These are phyloP conservation scores for Exophiala calicioides DNA, from an alignment of 2,329 filamentous ascomycete species.

Conservation along the genomic window DNA sequence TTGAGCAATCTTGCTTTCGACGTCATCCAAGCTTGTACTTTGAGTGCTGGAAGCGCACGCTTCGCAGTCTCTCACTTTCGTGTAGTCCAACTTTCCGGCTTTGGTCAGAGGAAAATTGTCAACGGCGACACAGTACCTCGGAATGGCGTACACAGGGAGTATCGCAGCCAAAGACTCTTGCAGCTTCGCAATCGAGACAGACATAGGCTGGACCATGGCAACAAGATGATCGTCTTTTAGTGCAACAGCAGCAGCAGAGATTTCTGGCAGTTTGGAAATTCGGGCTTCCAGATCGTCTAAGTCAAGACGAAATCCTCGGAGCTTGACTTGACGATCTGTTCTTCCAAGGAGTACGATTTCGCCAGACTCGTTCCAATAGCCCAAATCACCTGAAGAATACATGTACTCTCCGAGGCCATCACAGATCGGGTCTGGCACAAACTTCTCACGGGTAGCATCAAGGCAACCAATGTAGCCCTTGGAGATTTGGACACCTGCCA, in stretches of 20 bases:
- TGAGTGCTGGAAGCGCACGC: slow-evolving; percentile 11
- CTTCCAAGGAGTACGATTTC: slow-evolving; percentile 44
- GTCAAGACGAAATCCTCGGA: slow-evolving; percentile 44
- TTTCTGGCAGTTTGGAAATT: slow-evolving; percentile 8
- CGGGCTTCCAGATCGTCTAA: slow-evolving; percentile 42
- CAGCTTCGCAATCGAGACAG: slow-evolving; percentile 16
- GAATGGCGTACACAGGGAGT: slow-evolving; percentile 34
- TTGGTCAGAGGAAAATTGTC: slow-evolving; percentile 36
- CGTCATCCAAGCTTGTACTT: slow-evolving; percentile 24
- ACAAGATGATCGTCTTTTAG: slow-evolving; percentile 33
- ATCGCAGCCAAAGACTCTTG: slow-evolving; percentile 15
- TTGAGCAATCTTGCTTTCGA: too few relatives aligned
- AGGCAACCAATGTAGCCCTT: slow-evolving; percentile 44
- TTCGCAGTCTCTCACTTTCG: slow-evolving; percentile 25
- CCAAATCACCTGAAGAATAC: slow-evolving; percentile 1
- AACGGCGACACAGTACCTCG: slow-evolving; percentile 31
- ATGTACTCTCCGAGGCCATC: not conserved
- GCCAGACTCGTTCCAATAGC: slow-evolving; percentile 38
- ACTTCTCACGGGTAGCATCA: slow-evolving; percentile 35
- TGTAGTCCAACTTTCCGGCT: slow-evolving; percentile 39
- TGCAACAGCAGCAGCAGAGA: slow-evolving; percentile 33
- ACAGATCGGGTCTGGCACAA: slow-evolving; percentile 34
- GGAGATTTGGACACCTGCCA: slow-evolving; percentile 48
- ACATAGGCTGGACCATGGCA: slow-evolving; percentile 33
- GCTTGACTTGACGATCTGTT: slow-evolving; percentile 46